Evolutionary conservation across 768 basidiomycete species (phyloP), one percentile per base, ranked within the genome.

Genomic region (Trametes coccinea): DNA sequence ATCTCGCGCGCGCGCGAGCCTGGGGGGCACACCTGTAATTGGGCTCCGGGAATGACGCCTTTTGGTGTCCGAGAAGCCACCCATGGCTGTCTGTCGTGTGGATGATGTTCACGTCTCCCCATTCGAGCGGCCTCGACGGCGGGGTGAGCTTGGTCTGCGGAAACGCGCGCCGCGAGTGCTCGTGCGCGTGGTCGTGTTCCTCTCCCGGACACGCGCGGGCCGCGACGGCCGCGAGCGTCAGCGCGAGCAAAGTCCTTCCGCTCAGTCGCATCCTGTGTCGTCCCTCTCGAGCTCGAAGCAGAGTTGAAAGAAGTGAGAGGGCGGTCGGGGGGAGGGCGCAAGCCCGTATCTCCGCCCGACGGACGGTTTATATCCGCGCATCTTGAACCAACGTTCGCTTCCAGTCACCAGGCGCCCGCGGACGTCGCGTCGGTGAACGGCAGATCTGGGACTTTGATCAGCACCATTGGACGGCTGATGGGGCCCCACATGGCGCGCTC

Each of bases 81-180:
- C 88, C 84, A 75, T 90, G 88, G 41, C 84, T 90, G 72, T 95
- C 93, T 0, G 94, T 95, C 2, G 92, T 95, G 67, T 88, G 86
- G 48, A 95, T 80, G 67, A 95, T 82, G 70, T 95, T 95, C 58
- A 95, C 80, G 68, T 95, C 92, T n/a, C 88, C 86, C 94, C 93
- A 95, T 53, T 84, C 82, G 13, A 96, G 79, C 27, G 84, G 82
- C 17, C 86, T 78, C 57, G 82, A 81, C 4, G 93, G 93, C 16
- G 79, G 79, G 0, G 84, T 75, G 34, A 87, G 72, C 13, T 75
- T 75, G 13, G 74, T 64, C 48, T 78, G 72, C 0, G 82, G 79
- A 53, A 74, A 72, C 53, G 77, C 75, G 55, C 80, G 77, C 45
- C 66, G 63, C 43, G 31, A 50, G 45, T 64, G 62, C 31, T 50